Percentiles rank a stretch among this genome's conserved stretches.
Conservation (phyloP, 768 basidiomycete genomes). For the Lactifluus piperatus region DNA sequence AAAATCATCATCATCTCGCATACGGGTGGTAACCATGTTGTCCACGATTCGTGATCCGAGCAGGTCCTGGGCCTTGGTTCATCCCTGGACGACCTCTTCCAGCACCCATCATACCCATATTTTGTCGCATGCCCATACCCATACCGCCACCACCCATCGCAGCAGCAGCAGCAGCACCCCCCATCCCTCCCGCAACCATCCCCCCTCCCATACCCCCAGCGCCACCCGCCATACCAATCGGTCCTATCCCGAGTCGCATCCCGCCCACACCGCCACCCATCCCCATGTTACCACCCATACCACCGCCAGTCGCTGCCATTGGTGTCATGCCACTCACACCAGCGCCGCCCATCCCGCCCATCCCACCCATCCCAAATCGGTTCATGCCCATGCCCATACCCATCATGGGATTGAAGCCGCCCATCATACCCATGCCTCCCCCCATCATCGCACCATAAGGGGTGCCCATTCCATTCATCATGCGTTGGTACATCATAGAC, state of each 20-base stretch:
- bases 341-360: conserved; percentile 41
- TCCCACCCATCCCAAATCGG: conserved; percentile 21
- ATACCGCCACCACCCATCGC: conserved; percentile 22
- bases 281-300: conserved; percentile 26
- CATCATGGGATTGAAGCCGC: conserved; percentile 20
- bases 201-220: conserved; percentile 11
- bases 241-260: conserved; percentile 26
- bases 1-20: conserved; percentile 62
- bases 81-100: conserved; percentile 54
- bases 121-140: conserved; percentile 31
- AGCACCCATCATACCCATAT: conserved; percentile 32
- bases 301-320: conserved; percentile 2
- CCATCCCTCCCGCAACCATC: conserved; percentile 31
- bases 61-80: conserved; percentile 41
- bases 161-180: conserved; percentile 26
- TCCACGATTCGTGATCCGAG: conserved; percentile 53
- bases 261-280: conserved; percentile 27
- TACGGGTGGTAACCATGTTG: conserved; percentile 83
- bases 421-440: conserved; percentile 28
- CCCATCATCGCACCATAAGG: conserved; percentile 29
- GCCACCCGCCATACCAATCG: conserved; percentile 19
- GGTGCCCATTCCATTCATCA: conserved; percentile 79
- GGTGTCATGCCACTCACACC: conserved; percentile 43
- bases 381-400: conserved; percentile 34
- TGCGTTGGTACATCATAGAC: conserved; percentile 73